phyloP scores from a whole-genome alignment of 768 basidiomycete species.

The Grammothele lineata region DNA sequence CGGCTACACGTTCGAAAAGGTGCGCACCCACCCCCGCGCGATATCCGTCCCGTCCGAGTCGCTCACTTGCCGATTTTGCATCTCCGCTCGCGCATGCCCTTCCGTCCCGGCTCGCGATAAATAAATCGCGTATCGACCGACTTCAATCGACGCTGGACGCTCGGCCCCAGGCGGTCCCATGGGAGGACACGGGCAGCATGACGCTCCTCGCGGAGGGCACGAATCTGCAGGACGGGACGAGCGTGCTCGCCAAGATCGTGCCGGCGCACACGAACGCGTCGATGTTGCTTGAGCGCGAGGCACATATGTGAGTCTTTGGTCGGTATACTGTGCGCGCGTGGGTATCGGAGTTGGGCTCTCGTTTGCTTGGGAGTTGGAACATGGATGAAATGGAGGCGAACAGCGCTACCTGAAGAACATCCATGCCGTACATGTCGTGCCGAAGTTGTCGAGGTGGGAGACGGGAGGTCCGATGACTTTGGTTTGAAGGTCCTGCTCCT shows the following conservation, averaged over 20 bases:
- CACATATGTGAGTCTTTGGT: constrained; percentile 53
- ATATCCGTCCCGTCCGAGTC: not conserved
- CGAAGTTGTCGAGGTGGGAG: no score
- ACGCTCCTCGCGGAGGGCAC: constrained; percentile 65
- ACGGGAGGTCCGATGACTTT: no score
- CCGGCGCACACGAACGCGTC: constrained; percentile 69
- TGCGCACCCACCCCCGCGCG: constrained; percentile 22
- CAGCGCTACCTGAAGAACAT: no score
- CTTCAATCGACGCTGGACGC: no score
- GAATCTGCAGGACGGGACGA: constrained; percentile 65
- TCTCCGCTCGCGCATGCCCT: constrained; percentile 5
- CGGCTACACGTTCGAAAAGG: constrained; percentile 71
- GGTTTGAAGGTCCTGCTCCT: no score
- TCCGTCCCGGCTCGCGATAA: no score
- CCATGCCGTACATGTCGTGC: no score
- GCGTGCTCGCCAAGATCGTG: constrained; percentile 69
- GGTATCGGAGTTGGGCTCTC: no score
- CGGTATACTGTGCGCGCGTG: not conserved
- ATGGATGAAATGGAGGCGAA: no score
- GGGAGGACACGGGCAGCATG: constrained; percentile 73
- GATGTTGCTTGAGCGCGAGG: constrained; percentile 68
- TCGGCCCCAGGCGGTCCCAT: constrained; percentile 47
- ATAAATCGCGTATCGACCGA: no score
- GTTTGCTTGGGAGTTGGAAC: no score
- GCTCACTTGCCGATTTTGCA: not conserved